A percentile compares a stretch with the other conserved stretches of the same genome.
Evolutionary conservation across 768 basidiomycete genomes (phyloP).

Genomic region (Xerocomus potaroensis): DNA sequence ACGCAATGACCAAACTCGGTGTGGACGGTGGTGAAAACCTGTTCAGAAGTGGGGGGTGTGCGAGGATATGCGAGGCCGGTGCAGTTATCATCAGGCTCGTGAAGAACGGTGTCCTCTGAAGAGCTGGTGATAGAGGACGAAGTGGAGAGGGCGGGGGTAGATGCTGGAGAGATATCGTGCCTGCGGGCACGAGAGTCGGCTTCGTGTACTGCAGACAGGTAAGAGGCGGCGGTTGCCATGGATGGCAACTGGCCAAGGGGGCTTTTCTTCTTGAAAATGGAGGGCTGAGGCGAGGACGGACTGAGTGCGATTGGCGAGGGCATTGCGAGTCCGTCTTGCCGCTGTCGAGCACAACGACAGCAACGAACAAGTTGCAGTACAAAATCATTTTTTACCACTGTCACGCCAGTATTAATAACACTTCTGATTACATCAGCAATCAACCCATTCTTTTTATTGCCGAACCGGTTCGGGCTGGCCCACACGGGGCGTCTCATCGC

Average conservation of each 20-base stretch:
- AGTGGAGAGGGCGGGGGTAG: constrained; percentile 69
- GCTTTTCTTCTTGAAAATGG: constrained; percentile 62
- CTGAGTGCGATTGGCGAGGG: constrained; percentile 65
- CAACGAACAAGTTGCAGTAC: constrained; percentile 5
- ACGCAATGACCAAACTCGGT: constrained; percentile 92
- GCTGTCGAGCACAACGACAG: constrained; percentile 10
- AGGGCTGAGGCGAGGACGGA: constrained; percentile 45
- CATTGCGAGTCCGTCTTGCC: constrained; percentile 22
- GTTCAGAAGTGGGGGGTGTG: constrained; percentile 75
- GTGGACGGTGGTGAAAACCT: constrained; percentile 75
- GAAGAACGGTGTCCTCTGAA: constrained; percentile 62
- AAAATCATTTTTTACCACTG: constrained; percentile 10
- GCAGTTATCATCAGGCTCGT: constrained; percentile 49
- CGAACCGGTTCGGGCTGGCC: too few species aligned
- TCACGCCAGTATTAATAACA: constrained; percentile 12
- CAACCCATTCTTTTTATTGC: too few species aligned
- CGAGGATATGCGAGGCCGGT: constrained; percentile 59
- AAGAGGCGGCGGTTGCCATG: constrained; percentile 52
- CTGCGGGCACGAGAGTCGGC: constrained; percentile 66
- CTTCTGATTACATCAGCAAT: constrained; percentile 3
- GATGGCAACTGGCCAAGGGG: constrained; percentile 33
- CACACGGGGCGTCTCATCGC: too few species aligned
- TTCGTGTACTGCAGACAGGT: constrained; percentile 56
- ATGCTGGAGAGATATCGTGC: constrained; percentile 45
- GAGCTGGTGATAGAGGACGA: constrained; percentile 69